Base-by-base conservation (phyloP, 2,329 filamentous ascomycete species). In the Rhexocercosporidium sp. region DNA sequence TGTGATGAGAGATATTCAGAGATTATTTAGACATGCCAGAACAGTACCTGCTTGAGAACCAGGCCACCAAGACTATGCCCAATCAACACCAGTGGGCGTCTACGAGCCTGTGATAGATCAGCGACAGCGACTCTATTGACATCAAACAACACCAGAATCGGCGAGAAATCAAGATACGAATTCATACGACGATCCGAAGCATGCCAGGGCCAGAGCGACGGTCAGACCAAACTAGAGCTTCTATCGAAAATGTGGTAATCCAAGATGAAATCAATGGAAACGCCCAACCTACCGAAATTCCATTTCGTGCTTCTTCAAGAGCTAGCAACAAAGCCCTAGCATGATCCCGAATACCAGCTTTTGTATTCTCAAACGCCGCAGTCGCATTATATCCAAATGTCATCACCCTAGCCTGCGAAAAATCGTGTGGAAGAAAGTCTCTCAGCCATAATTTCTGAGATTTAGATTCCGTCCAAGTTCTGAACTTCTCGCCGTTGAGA, bases 381-480 rank as follows among this genome's bases (percentile, higher is more conserved):
- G 76, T 74, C 57, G 70, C 69, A 63, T 80, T 73, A 66, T 81
- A 81, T 31, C 79, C 78, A 64, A 75, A 81, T 34, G 68, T 74
- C 41, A 79, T 69, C 9, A 80, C 75, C 44, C 79, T 73, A 34
- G 77, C 75, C 49, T 74, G 73, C 5, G 73, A 72, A 18, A 80
- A 59, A 47, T 78, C 72, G 0, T 67, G 20, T 1, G 76, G 76
- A 3, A 78, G 64, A 34, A 77, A 67, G 59, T 78, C 75, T n/a
- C 73, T 69, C n/a, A 75, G 73, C 77, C 75, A 78, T 31, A 72
- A 60, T 7, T 60, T 65, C 1, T 68, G 39, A 20, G 66, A 62
- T 41, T 69, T 73, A 5, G 67, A 62, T 1, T 71, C 69, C 4
- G 70, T 75, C 75, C 75, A 77, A 22, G 75, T 75, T 22, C 62